Percentiles rank a stretch among this genome's conserved stretches.
These are phyloP conservation scores for Artemisia tridentata DNA, from an alignment of 129 eudicot genomes.

Conservation along the genomic window DNA sequence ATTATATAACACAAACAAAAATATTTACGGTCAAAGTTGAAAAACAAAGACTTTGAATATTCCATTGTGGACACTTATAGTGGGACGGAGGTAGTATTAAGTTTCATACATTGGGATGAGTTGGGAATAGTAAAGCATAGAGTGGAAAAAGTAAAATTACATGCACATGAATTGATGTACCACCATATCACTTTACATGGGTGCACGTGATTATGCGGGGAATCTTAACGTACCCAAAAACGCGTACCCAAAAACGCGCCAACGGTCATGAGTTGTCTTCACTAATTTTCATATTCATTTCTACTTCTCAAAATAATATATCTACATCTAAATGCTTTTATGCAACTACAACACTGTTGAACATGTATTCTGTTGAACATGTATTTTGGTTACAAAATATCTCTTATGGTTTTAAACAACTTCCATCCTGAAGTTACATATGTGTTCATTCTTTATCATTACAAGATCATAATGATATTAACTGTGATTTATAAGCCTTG, in stretches of 20 bases:
- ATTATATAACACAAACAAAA: too few species aligned
- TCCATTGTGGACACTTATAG: too few species aligned
- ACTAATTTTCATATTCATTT: constrained; percentile 19
- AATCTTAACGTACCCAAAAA: constrained; percentile 34
- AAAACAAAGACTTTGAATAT: too few species aligned
- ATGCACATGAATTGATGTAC: constrained; percentile 14
- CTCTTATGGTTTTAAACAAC: too few species aligned
- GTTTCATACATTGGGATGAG: not conserved
- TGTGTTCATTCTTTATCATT: not conserved
- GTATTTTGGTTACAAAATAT: too few species aligned
- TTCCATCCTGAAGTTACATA: not conserved
- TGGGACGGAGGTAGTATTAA: too few species aligned
- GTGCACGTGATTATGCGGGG: constrained; percentile 45
- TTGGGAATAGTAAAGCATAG: constrained; percentile 17
- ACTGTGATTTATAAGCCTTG: not conserved
- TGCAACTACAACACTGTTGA: too few species aligned
- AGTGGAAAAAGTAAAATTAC: constrained; percentile 21
- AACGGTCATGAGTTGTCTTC: constrained; percentile 40
- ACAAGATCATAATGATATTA: constrained; percentile 1
- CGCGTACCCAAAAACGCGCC: constrained; percentile 30
- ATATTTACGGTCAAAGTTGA: too few species aligned
- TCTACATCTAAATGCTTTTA: too few species aligned
- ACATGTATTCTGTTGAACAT: too few species aligned
- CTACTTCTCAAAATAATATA: not conserved
- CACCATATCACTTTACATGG: constrained; percentile 26